These are phyloP conservation scores for Arthrocladium fulminans DNA, from an alignment of 2,329 filamentous ascomycete genomes.

Conservation along the genomic window DNA sequence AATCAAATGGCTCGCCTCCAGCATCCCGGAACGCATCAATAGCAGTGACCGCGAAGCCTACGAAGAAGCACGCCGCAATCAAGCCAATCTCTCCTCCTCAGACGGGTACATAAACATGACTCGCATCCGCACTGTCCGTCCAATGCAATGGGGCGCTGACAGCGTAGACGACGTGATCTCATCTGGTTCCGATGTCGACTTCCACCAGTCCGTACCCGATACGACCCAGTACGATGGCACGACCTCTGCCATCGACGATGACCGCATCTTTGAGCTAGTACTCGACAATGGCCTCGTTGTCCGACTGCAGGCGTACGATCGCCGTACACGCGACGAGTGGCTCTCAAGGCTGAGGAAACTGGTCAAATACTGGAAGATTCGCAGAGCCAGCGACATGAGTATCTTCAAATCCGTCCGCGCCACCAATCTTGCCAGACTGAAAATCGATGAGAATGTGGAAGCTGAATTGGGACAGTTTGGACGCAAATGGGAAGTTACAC, in stretches of 20 bases:
- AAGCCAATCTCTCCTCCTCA: constrained; percentile 49
- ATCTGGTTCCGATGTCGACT: constrained; percentile 47
- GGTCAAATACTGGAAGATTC: constrained; percentile 53
- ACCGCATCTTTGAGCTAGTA: constrained; percentile 53
- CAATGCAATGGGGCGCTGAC: constrained; percentile 43
- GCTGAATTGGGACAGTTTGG: constrained; percentile 58
- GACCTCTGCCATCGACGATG: constrained; percentile 46
- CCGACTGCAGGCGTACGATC: constrained; percentile 52
- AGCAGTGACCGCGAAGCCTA: constrained; percentile 51
- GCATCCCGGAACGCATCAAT: constrained; percentile 38
- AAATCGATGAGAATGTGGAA: constrained; percentile 58
- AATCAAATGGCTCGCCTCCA: constrained; percentile 48
- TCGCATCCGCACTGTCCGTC: constrained; percentile 49
- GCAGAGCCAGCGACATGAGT: constrained; percentile 47
- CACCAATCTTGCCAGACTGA: constrained; percentile 50
- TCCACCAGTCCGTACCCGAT: constrained; percentile 41
- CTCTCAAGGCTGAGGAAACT: constrained; percentile 48
- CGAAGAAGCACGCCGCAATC: constrained; percentile 50
- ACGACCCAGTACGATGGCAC: constrained; percentile 44
- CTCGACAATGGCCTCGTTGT: constrained; percentile 54
- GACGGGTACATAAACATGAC: constrained; percentile 58
- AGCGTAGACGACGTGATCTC: constrained; percentile 46
- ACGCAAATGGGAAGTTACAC: constrained; percentile 58
- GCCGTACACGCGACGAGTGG: constrained; percentile 52
- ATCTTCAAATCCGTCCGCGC: constrained; percentile 49